These are phyloP conservation scores for Ogataea glucozyma DNA, from an alignment of 805 yeast genomes.

Conservation along the genomic window DNA sequence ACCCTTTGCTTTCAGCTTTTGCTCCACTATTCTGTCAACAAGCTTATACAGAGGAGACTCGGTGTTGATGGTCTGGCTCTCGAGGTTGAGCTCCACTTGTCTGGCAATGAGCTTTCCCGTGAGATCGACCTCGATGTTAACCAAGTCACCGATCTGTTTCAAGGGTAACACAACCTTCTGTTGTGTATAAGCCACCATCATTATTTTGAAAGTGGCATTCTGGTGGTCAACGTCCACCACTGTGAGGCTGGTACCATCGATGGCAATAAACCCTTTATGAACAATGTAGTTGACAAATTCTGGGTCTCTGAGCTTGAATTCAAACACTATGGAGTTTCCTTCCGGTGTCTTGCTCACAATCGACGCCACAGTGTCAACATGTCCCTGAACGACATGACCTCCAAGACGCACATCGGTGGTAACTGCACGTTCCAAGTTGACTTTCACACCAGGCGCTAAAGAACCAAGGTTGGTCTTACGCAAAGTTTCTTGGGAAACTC, in stretches of 20 bases:
- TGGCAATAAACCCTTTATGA: slow-evolving; percentile 89
- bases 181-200: slow-evolving; percentile 93
- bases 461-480: slow-evolving; percentile 74
- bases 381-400: slow-evolving; percentile 98
- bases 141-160: slow-evolving; percentile 61
- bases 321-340: slow-evolving; percentile 73
- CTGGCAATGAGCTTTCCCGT: slow-evolving; percentile 90
- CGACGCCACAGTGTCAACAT: slow-evolving; percentile 84
- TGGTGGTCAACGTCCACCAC: slow-evolving; percentile 73
- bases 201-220: slow-evolving; percentile 65
- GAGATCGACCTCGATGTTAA: slow-evolving; percentile 92
- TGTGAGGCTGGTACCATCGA: slow-evolving; percentile 93
- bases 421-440: slow-evolving; percentile 92
- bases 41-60: slow-evolving; percentile 51
- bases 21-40: slow-evolving; percentile 49
- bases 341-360: slow-evolving; percentile 58
- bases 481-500: slow-evolving; percentile 90
- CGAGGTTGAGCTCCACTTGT: slow-evolving; percentile 65
- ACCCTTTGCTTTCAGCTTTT: slow-evolving; percentile 33
- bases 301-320: slow-evolving; percentile 68
- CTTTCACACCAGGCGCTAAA: slow-evolving; percentile 57
- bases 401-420: slow-evolving; percentile 80
- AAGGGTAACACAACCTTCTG: slow-evolving; percentile 70
- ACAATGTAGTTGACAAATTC: slow-evolving; percentile 74
- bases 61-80: slow-evolving; percentile 50